These are phyloP conservation scores for Vanrija humicola DNA, from an alignment of 1,284 basidiomycete species.

Conservation along the genomic window DNA sequence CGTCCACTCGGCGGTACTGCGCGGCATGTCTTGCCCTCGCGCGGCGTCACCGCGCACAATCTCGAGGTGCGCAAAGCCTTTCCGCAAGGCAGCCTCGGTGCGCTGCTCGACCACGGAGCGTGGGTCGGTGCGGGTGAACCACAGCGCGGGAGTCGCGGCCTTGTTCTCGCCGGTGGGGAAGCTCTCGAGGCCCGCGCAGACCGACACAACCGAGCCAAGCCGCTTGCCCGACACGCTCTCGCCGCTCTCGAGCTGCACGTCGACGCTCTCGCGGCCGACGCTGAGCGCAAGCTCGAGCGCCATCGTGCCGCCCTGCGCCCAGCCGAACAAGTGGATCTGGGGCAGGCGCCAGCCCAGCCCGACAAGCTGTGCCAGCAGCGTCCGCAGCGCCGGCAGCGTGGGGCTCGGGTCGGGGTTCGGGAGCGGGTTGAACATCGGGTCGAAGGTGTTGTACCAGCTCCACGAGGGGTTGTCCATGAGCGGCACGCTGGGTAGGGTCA, in stretches of 20 bases:
- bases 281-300: conserved; percentile 63
- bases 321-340: conserved; percentile 80
- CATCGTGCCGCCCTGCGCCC: conserved; percentile 80
- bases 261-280: conserved; percentile 11
- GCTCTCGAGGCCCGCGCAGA: conserved; percentile 69
- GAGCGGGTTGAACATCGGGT: conserved; percentile 69
- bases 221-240: conserved; percentile 11
- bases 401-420: conserved; percentile 66
- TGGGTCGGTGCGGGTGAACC: conserved; percentile 56
- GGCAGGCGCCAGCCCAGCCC: conserved; percentile 57
- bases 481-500: conserved; percentile 59
- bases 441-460: conserved; percentile 86
- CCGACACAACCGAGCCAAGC: conserved; percentile 64
- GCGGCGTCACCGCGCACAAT: conserved; percentile 51
- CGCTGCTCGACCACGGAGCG: conserved; percentile 48
- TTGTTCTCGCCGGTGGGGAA: conserved; percentile 64
- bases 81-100: conserved; percentile 54
- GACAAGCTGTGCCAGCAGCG: conserved; percentile 59
- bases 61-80: conserved; percentile 56
- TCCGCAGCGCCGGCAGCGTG: conserved; percentile 52
- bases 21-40: conserved; percentile 61
- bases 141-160: conserved; percentile 56
- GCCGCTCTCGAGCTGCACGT: not conserved
- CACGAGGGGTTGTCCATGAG: conserved; percentile 69
- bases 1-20: conserved; percentile 70